Evolutionary conservation across 179 eudicot genomes (phyloP), one percentile per base, ranked within the genome.

Genomic region (Silene vulgaris): DNA sequence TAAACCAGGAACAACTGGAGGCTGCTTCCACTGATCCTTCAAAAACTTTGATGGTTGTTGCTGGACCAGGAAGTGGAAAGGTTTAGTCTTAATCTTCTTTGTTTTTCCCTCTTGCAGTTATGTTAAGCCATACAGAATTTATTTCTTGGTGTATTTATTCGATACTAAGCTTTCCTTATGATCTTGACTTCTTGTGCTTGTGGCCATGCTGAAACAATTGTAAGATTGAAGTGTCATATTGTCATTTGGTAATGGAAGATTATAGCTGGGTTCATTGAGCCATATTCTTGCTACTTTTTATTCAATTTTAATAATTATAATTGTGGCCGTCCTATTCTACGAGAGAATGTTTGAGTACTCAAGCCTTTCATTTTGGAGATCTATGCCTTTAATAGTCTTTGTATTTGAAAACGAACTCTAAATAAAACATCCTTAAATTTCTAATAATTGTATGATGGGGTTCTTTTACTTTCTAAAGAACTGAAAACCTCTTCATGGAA

Each of bases 11-110:
- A 77, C 98, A 94, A 73, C 78, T 79, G 77, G 97, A 90, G 72
- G 97, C 97, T 76, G 98, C 97, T 63, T 90, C 90, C 75, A 85
- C 89, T 82, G 92, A 88, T 74, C 82, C 89, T 74, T 87, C 91
- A 72, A 80, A 73, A 70, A 97, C 98, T 23, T 82, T 91, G 85
- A 83, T 94, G 83, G 95, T 94, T 84, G 88, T 90, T 80, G 97
- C 98, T 78, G 97, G 98, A 64, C 98, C 98, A 35, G 97, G 98
- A 86, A 94, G 97, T 85, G 98, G 98, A 54, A 94, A 94, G 92
- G 98, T 91, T 40, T 65, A 63, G 76, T 81, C 48, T 69, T 54
- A n/a, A 52, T 52, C 63, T 75, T 67, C 57, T 57, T n/a, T 50
- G 3, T 26, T 12, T 48, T 62, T 17, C 21, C 43, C 45, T 75